Evolutionary conservation across 306 rosid species (phyloP).

Genomic region (Inga oerstediana): DNA sequence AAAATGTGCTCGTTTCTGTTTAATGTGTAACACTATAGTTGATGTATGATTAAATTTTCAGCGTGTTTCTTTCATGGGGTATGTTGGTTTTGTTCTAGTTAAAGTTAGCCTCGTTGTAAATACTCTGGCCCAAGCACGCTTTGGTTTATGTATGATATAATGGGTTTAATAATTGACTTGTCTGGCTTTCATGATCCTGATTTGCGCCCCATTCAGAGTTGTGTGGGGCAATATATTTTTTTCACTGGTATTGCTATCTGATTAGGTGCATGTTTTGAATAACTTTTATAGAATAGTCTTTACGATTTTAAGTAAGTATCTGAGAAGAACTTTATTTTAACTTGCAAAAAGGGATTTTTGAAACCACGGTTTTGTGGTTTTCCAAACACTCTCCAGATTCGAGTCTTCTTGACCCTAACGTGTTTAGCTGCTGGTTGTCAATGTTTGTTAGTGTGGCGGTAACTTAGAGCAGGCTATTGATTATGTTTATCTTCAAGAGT

Average conservation of each 20-base stretch:
- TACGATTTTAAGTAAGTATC: no score
- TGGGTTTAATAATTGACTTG: conserved; percentile 9
- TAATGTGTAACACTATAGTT: background rate
- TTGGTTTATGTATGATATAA: background rate
- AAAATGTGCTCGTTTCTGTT: background rate
- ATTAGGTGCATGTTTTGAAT: no score
- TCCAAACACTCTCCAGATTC: no score
- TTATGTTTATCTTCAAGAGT: background rate
- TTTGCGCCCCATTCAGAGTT: background rate
- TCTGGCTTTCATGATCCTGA: background rate
- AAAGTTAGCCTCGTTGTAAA: background rate
- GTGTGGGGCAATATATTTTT: conserved; percentile 7
- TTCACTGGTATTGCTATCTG: no score
- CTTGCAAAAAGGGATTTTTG: no score
- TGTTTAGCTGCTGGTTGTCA: background rate
- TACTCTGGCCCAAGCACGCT: background rate
- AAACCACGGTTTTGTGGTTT: no score
- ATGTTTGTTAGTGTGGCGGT: background rate
- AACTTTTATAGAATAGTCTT: no score
- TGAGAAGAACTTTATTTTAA: no score
- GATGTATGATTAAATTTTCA: background rate
- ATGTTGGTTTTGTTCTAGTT: background rate
- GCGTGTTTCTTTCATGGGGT: background rate
- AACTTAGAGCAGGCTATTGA: background rate
- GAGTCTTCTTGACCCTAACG: background rate